Percentiles rank a stretch among this genome's conserved stretches.
Evolutionary conservation across 208 protist species (phyloP).

Genomic region (Novymonas esmeraldas): DNA sequence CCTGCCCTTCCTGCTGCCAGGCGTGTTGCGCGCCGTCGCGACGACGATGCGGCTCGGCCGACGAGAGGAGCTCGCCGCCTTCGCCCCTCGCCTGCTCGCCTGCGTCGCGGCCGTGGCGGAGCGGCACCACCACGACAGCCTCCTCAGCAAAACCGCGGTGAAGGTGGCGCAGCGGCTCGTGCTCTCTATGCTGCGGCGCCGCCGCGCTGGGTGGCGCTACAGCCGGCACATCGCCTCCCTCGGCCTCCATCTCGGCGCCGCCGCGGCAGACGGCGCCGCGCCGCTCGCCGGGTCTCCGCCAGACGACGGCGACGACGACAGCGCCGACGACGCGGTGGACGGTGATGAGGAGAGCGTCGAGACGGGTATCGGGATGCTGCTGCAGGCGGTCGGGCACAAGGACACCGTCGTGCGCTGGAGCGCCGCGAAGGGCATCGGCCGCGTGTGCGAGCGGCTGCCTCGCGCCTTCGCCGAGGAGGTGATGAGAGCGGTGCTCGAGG

Average conservation of each 20-base stretch:
- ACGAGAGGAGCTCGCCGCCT: slow-evolving; percentile 78
- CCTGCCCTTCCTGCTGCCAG: slow-evolving; percentile 49
- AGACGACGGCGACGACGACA: slow-evolving; percentile 13
- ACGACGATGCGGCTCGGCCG: slow-evolving; percentile 93
- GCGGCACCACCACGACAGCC: slow-evolving; percentile 44
- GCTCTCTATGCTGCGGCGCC: slow-evolving; percentile 81
- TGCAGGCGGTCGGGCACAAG: slow-evolving; percentile 79
- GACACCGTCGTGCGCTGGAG: slow-evolving; percentile 97
- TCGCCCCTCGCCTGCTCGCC: slow-evolving; percentile 54
- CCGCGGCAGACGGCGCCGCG: neutral
- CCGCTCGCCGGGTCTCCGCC: neutral
- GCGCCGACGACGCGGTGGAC: slow-evolving; percentile 47
- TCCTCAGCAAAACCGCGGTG: slow-evolving; percentile 84
- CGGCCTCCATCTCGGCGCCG: slow-evolving; percentile 57
- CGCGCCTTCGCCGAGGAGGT: slow-evolving; percentile 90
- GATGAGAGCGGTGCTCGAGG: slow-evolving; percentile 77
- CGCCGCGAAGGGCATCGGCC: slow-evolving; percentile 96
- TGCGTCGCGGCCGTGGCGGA: slow-evolving; percentile 41
- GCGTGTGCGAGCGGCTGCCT: slow-evolving; percentile 93
- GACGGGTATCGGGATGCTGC: slow-evolving; percentile 69
- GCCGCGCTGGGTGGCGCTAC: slow-evolving; percentile 94
- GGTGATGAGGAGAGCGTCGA: slow-evolving; percentile 79
- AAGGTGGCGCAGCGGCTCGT: slow-evolving; percentile 94
- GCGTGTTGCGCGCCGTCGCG: slow-evolving; percentile 87
- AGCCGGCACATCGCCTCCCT: slow-evolving; percentile 68